Evolutionary conservation across 148 eudicot species (phyloP).

Genomic region (Rhododendron vialii): DNA sequence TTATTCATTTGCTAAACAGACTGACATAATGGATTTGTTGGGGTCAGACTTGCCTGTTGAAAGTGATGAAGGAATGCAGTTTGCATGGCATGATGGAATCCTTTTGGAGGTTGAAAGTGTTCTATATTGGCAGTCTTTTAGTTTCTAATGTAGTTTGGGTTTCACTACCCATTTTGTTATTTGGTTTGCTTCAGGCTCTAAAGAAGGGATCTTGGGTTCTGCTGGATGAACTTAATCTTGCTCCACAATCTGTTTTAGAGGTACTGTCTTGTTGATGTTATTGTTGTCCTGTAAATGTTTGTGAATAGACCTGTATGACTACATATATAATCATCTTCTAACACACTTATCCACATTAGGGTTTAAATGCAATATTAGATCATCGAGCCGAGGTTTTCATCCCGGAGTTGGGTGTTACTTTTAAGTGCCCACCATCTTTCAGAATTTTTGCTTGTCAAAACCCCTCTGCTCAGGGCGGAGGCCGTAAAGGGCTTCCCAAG

Average conservation of each 20-base stretch:
- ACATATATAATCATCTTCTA: background rate
- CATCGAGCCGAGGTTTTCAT: constrained; percentile 96
- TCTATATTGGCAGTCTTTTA: background rate
- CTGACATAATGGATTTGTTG: constrained; percentile 95
- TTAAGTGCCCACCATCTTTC: constrained; percentile 85
- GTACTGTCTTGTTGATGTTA: constrained; percentile 22
- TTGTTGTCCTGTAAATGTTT: background rate
- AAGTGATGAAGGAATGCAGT: constrained; percentile 82
- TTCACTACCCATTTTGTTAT: background rate
- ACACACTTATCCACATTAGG: constrained; percentile 32
- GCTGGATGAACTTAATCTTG: constrained; percentile 94
- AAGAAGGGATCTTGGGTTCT: constrained; percentile 94
- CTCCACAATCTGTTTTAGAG: constrained; percentile 98
- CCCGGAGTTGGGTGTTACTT: constrained; percentile 88
- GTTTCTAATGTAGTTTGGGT: constrained; percentile 8
- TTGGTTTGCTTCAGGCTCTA: constrained; percentile 55
- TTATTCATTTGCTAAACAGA: constrained; percentile 41
- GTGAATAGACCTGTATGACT: background rate
- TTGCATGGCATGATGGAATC: constrained; percentile 99
- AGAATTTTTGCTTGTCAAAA: constrained; percentile 98
- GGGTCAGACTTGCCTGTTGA: constrained; percentile 97
- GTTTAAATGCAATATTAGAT: constrained; percentile 91
- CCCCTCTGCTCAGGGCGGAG: constrained; percentile 91
- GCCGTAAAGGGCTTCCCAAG: constrained; percentile 97
- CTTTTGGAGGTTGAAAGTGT: constrained; percentile 63